Percentiles rank a stretch among this genome's conserved stretches.
These are phyloP conservation scores for Rubia tinctorum DNA, from an alignment of 305 asterid genomes.

Conservation along the genomic window DNA sequence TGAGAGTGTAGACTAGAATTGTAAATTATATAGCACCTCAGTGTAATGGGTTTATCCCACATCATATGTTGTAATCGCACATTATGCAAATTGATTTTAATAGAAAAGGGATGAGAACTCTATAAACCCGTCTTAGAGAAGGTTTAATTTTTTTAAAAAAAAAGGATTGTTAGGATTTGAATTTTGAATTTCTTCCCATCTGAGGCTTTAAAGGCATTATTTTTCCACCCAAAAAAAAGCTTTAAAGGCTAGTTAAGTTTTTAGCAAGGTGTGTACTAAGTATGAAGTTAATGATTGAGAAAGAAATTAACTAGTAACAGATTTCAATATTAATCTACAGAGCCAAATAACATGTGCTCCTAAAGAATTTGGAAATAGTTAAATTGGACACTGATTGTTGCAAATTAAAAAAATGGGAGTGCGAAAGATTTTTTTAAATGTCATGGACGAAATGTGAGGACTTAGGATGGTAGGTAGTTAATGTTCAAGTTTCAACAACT, in stretches of 20 bases:
- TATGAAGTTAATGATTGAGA: neutral
- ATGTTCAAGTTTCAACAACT: neutral
- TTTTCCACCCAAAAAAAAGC: too few relatives aligned
- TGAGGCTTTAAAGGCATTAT: neutral
- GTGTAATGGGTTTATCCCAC: too few relatives aligned
- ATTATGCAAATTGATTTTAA: too few relatives aligned
- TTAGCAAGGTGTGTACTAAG: too few relatives aligned
- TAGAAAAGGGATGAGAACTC: too few relatives aligned
- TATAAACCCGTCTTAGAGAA: too few relatives aligned
- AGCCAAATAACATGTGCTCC: neutral
- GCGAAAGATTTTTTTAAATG: neutral
- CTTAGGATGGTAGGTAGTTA: constrained; percentile 26
- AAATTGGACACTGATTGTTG: neutral
- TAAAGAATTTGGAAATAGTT: neutral
- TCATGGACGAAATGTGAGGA: constrained; percentile 16
- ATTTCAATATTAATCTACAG: neutral
- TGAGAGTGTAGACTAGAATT: too few relatives aligned
- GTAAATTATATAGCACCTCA: too few relatives aligned
- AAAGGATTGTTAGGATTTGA: too few relatives aligned
- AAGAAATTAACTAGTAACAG: neutral
- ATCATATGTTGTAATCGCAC: too few relatives aligned
- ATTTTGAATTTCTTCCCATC: neutral
- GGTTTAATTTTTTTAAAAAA: too few relatives aligned
- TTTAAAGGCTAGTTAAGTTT: neutral
- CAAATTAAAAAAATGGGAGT: neutral